A percentile compares a stretch with the other conserved stretches of the same genome.
Evolutionary conservation across 768 basidiomycete species (phyloP).

Genomic region (Termitomyces sp.): DNA sequence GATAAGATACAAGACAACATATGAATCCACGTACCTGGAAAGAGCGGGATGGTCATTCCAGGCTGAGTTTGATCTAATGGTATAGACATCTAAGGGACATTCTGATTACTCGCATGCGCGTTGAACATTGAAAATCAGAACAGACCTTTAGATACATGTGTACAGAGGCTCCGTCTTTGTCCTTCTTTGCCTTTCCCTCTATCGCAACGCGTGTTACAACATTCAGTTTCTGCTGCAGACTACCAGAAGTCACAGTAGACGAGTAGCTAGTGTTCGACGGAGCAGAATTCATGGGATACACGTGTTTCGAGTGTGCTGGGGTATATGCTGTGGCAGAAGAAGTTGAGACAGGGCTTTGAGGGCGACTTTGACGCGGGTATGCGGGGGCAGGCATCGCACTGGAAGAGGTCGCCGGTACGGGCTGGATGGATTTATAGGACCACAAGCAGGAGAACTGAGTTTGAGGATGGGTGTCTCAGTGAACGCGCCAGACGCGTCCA

Average conservation of each 20-base stretch:
- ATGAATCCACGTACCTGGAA: constrained; percentile 48
- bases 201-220: constrained; percentile 71
- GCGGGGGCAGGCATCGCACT: constrained; percentile 9
- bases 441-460: constrained; percentile 1
- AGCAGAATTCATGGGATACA: constrained; percentile 15
- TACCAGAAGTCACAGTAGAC: constrained; percentile 40
- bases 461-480: constrained; percentile 6
- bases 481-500: constrained; percentile 21
- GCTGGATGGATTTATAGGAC: neutral
- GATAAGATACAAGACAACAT: neutral
- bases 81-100: constrained; percentile 46
- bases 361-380: constrained; percentile 11
- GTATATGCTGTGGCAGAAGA: constrained; percentile 4
- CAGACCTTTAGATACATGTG: constrained; percentile 74
- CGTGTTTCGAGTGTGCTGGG: constrained; percentile 11
- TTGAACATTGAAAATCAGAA: neutral
- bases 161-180: constrained; percentile 59
- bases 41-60: constrained; percentile 66
- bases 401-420: neutral
- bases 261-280: constrained; percentile 33
- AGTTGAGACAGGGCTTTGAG: constrained; percentile 9
- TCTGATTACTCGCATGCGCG: neutral
- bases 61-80: constrained; percentile 62
- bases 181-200: constrained; percentile 66
- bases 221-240: constrained; percentile 47